phyloP scores from a whole-genome alignment of 1,139 yeast genomes.

The Kodamaea suecica region DNA sequence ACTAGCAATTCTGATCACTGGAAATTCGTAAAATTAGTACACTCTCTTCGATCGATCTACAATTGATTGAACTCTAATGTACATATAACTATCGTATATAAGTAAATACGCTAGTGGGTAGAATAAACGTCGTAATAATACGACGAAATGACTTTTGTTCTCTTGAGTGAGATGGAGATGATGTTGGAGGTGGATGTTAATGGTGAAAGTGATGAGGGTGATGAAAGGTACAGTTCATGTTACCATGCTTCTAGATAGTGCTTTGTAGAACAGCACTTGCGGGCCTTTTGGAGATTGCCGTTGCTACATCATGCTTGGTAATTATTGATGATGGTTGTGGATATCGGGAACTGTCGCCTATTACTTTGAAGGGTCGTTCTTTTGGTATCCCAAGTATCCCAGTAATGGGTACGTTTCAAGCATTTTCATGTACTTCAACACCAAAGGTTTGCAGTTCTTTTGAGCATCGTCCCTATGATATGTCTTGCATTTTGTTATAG shows the following conservation, averaged over 20 bases:
- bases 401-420: conserved; percentile 63
- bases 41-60: not conserved
- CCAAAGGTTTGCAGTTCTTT: conserved; percentile 57
- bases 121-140: too few relatives aligned
- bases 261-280: too few relatives aligned
- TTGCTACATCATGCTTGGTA: too few relatives aligned
- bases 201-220: too few relatives aligned
- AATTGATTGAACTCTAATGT: conserved; percentile 5
- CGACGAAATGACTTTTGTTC: conserved; percentile 1
- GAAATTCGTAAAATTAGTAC: not conserved
- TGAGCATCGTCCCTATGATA: conserved; percentile 78
- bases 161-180: conserved; percentile 2
- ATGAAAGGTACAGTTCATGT: too few relatives aligned
- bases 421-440: conserved; percentile 76
- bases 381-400: conserved; percentile 79
- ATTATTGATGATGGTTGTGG: conserved; percentile 1
- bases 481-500: conserved; percentile 71
- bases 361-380: conserved; percentile 78
- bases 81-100: conserved; percentile 7
- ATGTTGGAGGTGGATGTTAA: too few relatives aligned
- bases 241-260: too few relatives aligned
- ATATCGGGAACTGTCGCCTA: too few relatives aligned
- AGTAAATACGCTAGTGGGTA: conserved; percentile 1
- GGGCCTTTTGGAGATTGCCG: too few relatives aligned
- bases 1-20: too few relatives aligned